Percentiles rank a stretch among this genome's conserved stretches.
phyloP scores from a whole-genome alignment of 139 green algal species.

The Picochlorum sp. region DNA sequence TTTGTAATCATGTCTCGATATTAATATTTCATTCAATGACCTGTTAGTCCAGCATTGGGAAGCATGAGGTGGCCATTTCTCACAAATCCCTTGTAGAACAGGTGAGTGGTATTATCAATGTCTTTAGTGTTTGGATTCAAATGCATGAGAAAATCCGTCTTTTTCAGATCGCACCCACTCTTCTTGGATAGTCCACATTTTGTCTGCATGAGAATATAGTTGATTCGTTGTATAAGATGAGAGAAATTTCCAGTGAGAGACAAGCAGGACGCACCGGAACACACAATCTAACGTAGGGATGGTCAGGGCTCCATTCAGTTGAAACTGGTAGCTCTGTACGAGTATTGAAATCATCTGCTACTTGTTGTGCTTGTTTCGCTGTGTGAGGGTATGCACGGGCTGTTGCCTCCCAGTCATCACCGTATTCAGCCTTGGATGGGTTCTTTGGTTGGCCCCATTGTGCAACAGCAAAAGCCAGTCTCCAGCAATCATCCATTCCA shows the following conservation, averaged over 20 bases:
- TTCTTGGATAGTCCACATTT: background rate
- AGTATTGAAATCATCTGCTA: background rate
- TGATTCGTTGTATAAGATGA: background rate
- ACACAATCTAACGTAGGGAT: background rate
- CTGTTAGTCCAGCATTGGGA: background rate
- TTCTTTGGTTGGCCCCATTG: conserved; percentile 1
- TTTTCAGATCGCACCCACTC: background rate
- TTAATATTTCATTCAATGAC: conserved; percentile 2
- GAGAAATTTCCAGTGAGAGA: background rate
- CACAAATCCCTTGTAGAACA: conserved; percentile 4
- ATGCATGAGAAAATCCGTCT: conserved; percentile 3
- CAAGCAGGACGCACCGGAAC: background rate
- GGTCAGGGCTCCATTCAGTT: background rate
- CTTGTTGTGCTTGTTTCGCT: background rate
- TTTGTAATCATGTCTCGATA: background rate
- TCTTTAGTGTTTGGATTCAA: background rate
- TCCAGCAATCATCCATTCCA: conserved; percentile 1
- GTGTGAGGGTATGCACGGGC: background rate
- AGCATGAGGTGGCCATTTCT: conserved; percentile 1
- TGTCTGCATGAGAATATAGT: background rate
- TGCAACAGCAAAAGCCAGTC: conserved; percentile 1
- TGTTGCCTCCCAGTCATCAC: conserved; percentile 1
- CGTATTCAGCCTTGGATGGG: background rate
- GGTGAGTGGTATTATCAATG: conserved; percentile 3
- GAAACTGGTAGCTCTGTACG: background rate